These are phyloP conservation scores for Groenewaldozyma auringiensis DNA, from an alignment of 1,139 yeast genomes.

Conservation along the genomic window DNA sequence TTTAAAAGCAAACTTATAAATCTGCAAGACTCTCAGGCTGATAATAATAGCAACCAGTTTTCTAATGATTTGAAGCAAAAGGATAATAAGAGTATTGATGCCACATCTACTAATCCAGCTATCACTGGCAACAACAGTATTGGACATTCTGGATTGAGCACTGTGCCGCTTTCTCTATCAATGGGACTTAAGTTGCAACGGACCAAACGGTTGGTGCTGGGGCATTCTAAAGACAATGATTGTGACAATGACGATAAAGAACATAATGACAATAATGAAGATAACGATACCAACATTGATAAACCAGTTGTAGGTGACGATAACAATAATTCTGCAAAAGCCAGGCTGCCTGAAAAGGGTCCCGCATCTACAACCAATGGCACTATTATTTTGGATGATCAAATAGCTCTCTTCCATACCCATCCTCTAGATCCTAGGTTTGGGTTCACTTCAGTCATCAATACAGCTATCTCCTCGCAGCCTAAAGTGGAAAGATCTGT, in stretches of 20 bases:
- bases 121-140: background rate
- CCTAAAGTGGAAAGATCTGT: conserved; percentile 4
- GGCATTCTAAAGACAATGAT: background rate
- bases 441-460: background rate
- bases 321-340: background rate
- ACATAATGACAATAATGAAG: background rate
- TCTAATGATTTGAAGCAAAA: background rate
- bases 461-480: background rate
- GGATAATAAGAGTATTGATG: background rate
- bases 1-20: background rate
- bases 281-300: background rate
- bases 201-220: background rate
- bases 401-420: background rate
- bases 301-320: background rate
- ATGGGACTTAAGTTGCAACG: background rate
- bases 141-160: background rate
- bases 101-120: background rate
- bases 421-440: background rate
- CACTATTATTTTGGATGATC: background rate
- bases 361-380: background rate
- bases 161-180: background rate
- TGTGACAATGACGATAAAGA: background rate
- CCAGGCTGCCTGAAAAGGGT: background rate
- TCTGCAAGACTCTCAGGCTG: background rate
- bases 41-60: background rate